These are phyloP conservation scores for Auriscalpium vulgare DNA, from an alignment of 768 basidiomycete genomes.

Conservation along the genomic window DNA sequence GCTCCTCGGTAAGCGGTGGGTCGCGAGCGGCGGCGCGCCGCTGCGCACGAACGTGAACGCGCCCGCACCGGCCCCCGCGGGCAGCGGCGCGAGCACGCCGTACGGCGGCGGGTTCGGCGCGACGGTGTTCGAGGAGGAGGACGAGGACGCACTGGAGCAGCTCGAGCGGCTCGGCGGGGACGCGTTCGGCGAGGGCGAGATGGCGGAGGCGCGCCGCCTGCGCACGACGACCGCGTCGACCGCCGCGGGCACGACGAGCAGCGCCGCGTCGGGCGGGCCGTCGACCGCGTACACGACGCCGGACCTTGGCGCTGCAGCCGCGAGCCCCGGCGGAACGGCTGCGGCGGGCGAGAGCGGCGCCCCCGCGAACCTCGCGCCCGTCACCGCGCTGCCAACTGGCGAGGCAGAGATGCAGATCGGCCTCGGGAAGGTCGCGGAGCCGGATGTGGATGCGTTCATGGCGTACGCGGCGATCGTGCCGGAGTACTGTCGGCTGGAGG, in stretches of 20 bases:
- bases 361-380: constrained; percentile 56
- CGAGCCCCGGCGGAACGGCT: constrained; percentile 19
- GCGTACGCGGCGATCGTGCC: constrained; percentile 80
- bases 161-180: constrained; percentile 34
- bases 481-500: constrained; percentile 74
- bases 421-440: constrained; percentile 74
- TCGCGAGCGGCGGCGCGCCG: constrained; percentile 49
- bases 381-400: constrained; percentile 61
- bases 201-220: constrained; percentile 29
- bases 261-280: constrained; percentile 27
- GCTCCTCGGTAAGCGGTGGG: constrained; percentile 68
- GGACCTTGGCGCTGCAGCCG: constrained; percentile 35
- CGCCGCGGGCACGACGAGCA: constrained; percentile 28
- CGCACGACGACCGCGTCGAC: constrained; percentile 40
- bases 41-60: constrained; percentile 55
- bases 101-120: constrained; percentile 50
- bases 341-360: constrained; percentile 27
- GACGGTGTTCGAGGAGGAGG: constrained; percentile 58
- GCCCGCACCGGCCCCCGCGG: constrained; percentile 33
- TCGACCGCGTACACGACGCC: constrained; percentile 56
- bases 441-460: constrained; percentile 80
- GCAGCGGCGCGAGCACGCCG: constrained; percentile 60
- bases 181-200: constrained; percentile 35
- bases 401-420: constrained; percentile 72
- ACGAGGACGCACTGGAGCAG: constrained; percentile 66